Evolutionary conservation across 2,329 filamentous ascomycete species (phyloP).

Genomic region (Cadophora malorum): DNA sequence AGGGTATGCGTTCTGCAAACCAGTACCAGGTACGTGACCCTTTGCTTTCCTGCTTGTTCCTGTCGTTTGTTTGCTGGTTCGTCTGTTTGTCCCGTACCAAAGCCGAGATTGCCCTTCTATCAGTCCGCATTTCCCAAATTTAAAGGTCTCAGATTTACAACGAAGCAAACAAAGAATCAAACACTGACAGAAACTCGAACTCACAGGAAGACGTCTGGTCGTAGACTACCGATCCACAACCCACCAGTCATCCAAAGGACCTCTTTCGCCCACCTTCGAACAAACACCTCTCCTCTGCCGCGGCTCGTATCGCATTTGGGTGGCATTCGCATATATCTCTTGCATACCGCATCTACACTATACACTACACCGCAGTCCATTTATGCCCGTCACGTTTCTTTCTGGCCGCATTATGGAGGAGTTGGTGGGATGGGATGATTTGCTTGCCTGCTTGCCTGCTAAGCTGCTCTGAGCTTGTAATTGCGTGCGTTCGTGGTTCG

Average conservation of each 20-base stretch:
- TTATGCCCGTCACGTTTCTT: constrained; percentile 8
- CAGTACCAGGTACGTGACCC: constrained; percentile 80
- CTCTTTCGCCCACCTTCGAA: no score
- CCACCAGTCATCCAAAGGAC: not conserved
- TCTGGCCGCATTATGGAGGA: constrained; percentile 20
- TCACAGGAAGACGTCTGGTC: constrained; percentile 28
- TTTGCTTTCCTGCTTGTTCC: not conserved
- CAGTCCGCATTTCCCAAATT: not conserved
- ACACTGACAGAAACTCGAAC: constrained; percentile 17
- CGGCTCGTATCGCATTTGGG: not conserved
- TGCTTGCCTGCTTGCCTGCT: not conserved
- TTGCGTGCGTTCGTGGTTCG: not conserved
- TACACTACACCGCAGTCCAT: no score
- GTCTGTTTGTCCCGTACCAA: constrained; percentile 5
- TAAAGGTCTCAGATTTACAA: not conserved
- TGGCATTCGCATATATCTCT: not conserved
- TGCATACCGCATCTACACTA: not conserved
- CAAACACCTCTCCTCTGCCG: not conserved
- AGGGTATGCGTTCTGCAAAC: constrained; percentile 92
- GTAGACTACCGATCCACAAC: constrained; percentile 11
- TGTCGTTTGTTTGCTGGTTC: constrained; percentile 13
- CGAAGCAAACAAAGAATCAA: constrained; percentile 14
- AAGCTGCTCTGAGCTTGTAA: not conserved
- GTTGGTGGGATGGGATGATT: constrained; percentile 15
- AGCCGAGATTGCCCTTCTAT: not conserved